Conservation (phyloP, 164 flowering plant genomes). For the Piper betle region DNA sequence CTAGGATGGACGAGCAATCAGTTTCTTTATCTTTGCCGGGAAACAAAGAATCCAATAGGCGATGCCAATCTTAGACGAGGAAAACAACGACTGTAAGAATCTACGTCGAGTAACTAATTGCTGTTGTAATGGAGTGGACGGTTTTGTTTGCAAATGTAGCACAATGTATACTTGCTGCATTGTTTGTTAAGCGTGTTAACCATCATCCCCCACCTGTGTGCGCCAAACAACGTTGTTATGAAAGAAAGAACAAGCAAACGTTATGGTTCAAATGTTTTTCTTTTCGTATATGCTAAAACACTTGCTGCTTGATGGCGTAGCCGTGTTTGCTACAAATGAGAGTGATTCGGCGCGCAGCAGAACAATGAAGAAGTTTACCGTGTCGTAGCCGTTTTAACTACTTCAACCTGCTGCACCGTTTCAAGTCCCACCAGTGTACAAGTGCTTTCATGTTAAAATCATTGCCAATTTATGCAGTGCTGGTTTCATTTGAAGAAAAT, state of each 20-base stretch:
- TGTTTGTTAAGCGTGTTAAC: neutral
- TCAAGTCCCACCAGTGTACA: no score
- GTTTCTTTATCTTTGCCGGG: slow-evolving; percentile 22
- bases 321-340: no score
- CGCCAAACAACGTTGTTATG: neutral
- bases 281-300: no score
- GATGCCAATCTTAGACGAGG: slow-evolving; percentile 71
- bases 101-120: neutral
- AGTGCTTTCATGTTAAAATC: no score
- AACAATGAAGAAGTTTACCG: no score
- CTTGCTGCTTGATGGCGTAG: no score
- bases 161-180: neutral
- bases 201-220: neutral
- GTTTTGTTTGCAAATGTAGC: neutral
- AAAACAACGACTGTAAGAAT: slow-evolving; percentile 44
- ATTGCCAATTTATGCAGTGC: no score
- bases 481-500: no score
- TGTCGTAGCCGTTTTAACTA: no score
- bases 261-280: no score
- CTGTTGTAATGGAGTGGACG: neutral
- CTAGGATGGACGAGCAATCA: slow-evolving; percentile 46
- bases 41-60: slow-evolving; percentile 53
- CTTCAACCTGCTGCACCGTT: no score
- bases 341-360: no score
- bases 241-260: neutral